Evolutionary conservation across 2,329 filamentous ascomycete genomes (phyloP), one percentile per base, ranked within the genome.

Genomic region (Phialophora tarda): DNA sequence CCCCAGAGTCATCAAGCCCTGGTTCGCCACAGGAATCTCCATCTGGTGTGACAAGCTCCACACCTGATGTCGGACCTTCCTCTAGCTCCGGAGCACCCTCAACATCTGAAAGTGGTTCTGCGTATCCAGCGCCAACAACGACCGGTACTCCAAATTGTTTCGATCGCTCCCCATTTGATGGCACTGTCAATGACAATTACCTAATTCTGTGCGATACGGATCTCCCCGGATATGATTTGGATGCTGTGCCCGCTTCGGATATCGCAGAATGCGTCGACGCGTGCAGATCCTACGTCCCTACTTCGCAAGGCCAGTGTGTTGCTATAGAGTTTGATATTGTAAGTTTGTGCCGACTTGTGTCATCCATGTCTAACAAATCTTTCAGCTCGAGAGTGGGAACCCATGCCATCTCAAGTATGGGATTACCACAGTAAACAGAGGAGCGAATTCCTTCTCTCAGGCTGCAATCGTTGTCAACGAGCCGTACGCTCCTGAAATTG

Each of bases 311-410:
- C 7, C 56, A 57, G 5, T 70, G 68, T 59, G 57, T 70, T 30
- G 68, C 68, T 10, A 48, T 70, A n/a, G 60, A 60, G 34, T 70
- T 62, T 62, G 66, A 70, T 26, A 70, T 64, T 38, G 66, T 69
- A 63, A 61, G 67, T 57, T 32, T 28, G 6, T 47, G 24, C 28
- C 23, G 8, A 48, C 1, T 21, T 17, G 12, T 17, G 28, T 17
- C 14, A 32, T 56, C 11, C 50, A 14, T 24, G n/a, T 4, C 24
- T n/a, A 32, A 51, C 32, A 38, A 30, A 10, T 14, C 11, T 62
- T 55, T 38, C 48, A 69, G 67, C 64, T 65, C 23, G 65, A 62
- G 24, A 26, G 24, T 6, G 44, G 51, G 5, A 64, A 70, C 30
- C 59, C 64, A 26, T 70, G 68, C 44, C 38, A 63, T n/a, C 68